phyloP scores from a whole-genome alignment of 1,284 basidiomycete species.

The Microbotryum lychnidis-dioicae region DNA sequence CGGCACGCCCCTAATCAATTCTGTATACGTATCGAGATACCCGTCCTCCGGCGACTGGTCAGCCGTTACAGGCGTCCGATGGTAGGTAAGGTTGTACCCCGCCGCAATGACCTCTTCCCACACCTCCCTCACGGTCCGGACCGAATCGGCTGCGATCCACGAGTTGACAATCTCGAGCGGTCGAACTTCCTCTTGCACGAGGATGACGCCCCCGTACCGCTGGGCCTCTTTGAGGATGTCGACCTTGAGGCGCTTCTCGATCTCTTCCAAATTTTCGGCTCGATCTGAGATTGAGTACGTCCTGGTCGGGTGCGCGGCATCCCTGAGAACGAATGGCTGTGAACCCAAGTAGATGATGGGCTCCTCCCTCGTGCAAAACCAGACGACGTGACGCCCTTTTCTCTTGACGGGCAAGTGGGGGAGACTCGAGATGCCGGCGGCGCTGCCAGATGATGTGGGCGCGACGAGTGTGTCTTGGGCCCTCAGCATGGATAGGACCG shows the following conservation, averaged over 20 bases:
- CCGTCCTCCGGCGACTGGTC: constrained; percentile 62
- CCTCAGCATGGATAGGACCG: constrained; percentile 78
- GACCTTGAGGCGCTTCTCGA: constrained; percentile 79
- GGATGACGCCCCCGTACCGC: constrained; percentile 78
- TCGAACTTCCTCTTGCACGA: constrained; percentile 85
- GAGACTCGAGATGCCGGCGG: constrained; percentile 4
- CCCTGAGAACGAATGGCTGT: constrained; percentile 88
- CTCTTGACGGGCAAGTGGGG: neutral
- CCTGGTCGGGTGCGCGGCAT: constrained; percentile 73
- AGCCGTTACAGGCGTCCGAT: constrained; percentile 84
- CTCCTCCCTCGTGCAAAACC: constrained; percentile 50
- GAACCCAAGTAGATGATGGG: constrained; percentile 77
- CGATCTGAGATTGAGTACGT: constrained; percentile 80
- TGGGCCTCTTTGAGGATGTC: constrained; percentile 87
- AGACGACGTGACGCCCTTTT: constrained; percentile 41
- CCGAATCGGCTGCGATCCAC: constrained; percentile 87
- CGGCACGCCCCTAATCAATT: constrained; percentile 50
- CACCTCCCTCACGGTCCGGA: constrained; percentile 79
- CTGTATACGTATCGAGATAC: constrained; percentile 60
- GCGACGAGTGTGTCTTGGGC: constrained; percentile 37
- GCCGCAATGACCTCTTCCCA: constrained; percentile 69
- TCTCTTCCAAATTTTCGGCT: constrained; percentile 89
- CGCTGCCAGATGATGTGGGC: constrained; percentile 57
- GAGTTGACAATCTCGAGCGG: constrained; percentile 74
- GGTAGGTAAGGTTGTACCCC: constrained; percentile 65